Evolutionary conservation across 2,329 filamentous ascomycete species (phyloP).

Genomic region (Aureobasidium sp.): DNA sequence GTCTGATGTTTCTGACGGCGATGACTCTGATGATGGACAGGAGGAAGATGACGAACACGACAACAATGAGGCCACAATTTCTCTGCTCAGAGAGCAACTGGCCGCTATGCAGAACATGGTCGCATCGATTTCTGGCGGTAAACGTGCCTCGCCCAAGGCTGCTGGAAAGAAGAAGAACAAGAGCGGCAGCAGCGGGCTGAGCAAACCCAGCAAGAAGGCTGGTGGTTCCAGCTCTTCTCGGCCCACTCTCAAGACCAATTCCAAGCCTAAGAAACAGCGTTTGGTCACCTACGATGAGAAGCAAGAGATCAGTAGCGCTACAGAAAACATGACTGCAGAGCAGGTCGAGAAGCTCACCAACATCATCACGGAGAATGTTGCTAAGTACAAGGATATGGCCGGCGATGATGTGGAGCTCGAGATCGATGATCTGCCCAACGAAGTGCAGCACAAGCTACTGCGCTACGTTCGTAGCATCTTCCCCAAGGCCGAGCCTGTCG

Average conservation of each 20-base stretch:
- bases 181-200: conserved; percentile 18
- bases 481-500: conserved; percentile 18
- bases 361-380: conserved; percentile 79
- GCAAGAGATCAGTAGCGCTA: conserved; percentile 65
- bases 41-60: conserved; percentile 41
- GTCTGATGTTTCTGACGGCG: conserved; percentile 62
- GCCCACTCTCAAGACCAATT: conserved; percentile 32
- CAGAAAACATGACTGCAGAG: conserved; percentile 60
- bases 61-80: conserved; percentile 47
- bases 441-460: conserved; percentile 50
- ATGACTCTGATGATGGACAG: conserved; percentile 56
- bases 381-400: conserved; percentile 58
- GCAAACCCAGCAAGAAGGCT: conserved; percentile 33
- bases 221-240: conserved; percentile 21
- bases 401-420: conserved; percentile 60
- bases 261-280: conserved; percentile 53
- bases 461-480: conserved; percentile 45
- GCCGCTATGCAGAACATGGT: conserved; percentile 42
- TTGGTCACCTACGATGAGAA: conserved; percentile 75
- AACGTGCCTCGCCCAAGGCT: conserved; percentile 44
- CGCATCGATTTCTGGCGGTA: conserved; percentile 38
- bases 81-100: conserved; percentile 63
- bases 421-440: conserved; percentile 51
- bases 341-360: conserved; percentile 74
- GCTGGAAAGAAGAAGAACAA: conserved; percentile 37